These are phyloP conservation scores for Vickermania spadyakhi DNA, from an alignment of 208 protist species.

Conservation along the genomic window DNA sequence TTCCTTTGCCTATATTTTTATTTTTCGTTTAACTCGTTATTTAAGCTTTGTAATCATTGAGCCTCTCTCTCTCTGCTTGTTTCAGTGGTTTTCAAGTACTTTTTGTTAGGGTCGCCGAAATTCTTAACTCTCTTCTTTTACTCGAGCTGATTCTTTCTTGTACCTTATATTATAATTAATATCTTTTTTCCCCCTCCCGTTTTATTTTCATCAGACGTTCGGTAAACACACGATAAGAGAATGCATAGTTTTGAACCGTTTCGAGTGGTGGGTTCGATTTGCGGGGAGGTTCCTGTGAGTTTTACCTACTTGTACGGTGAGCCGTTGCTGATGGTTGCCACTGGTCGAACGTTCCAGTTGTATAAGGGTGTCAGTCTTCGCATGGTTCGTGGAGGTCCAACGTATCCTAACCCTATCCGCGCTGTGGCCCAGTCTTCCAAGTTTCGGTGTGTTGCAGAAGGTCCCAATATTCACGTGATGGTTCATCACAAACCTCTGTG, in stretches of 20 bases:
- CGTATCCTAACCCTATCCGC: conserved; percentile 34
- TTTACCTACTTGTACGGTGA: conserved; percentile 67
- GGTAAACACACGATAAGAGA: not conserved
- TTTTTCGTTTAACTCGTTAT: no score
- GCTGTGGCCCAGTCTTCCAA: conserved; percentile 74
- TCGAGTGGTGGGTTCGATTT: conserved; percentile 76
- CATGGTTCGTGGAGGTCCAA: conserved; percentile 74
- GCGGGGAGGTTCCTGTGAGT: conserved; percentile 55
- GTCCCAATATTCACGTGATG: conserved; percentile 59
- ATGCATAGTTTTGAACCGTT: conserved; percentile 78
- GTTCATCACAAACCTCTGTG: conserved; percentile 80
- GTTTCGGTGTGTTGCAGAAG: conserved; percentile 72
- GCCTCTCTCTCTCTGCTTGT: no score
- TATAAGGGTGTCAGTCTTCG: conserved; percentile 76
- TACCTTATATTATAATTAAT: no score
- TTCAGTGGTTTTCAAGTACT: no score
- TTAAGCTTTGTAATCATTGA: no score
- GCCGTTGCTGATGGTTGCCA: conserved; percentile 70
- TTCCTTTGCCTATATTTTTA: no score
- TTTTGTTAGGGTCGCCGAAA: no score
- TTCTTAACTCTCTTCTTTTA: no score
- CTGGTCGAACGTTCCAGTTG: conserved; percentile 72
- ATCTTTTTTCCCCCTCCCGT: not conserved
- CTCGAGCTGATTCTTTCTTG: no score
- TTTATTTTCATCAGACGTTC: not conserved